Evolutionary conservation across 148 eudicot genomes (phyloP).

Genomic region (Cornus florida): DNA sequence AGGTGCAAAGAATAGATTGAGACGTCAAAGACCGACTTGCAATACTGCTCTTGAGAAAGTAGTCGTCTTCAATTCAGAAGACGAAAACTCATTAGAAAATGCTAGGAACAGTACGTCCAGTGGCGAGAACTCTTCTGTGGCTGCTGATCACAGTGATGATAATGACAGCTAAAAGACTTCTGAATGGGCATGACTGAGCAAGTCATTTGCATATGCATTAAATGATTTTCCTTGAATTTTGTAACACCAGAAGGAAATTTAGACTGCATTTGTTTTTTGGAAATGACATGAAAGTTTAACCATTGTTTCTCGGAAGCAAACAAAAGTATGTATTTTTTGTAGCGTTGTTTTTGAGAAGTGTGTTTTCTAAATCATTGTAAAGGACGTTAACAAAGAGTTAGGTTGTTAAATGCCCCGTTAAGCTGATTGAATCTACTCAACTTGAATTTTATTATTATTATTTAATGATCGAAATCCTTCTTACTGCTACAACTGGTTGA

Average conservation of each 20-base stretch:
- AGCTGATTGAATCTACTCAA: not conserved
- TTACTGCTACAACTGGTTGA: not conserved
- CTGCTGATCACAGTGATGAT: slow-evolving; percentile 41
- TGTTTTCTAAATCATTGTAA: not conserved
- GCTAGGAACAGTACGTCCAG: slow-evolving; percentile 7
- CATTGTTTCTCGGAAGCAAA: not conserved
- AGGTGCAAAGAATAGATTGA: slow-evolving; percentile 54
- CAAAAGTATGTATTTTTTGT: not conserved
- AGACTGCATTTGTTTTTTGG: not conserved
- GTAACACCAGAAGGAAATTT: not conserved
- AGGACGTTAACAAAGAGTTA: not conserved
- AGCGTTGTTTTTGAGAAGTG: not conserved
- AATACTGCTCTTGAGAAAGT: slow-evolving; percentile 48
- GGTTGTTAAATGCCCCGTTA: not conserved
- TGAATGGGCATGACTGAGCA: not conserved
- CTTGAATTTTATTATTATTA: not conserved
- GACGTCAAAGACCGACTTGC: slow-evolving; percentile 65
- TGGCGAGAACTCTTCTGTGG: slow-evolving; percentile 18
- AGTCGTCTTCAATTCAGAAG: slow-evolving; percentile 58
- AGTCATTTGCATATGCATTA: not conserved
- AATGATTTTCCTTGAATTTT: not conserved
- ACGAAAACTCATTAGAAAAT: slow-evolving; percentile 38
- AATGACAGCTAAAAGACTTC: slow-evolving; percentile 22
- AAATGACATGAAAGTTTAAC: not conserved
- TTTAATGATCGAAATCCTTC: not conserved